Conservation (phyloP, 495 filamentous ascomycete genomes). For the Acidomyces sp. region DNA sequence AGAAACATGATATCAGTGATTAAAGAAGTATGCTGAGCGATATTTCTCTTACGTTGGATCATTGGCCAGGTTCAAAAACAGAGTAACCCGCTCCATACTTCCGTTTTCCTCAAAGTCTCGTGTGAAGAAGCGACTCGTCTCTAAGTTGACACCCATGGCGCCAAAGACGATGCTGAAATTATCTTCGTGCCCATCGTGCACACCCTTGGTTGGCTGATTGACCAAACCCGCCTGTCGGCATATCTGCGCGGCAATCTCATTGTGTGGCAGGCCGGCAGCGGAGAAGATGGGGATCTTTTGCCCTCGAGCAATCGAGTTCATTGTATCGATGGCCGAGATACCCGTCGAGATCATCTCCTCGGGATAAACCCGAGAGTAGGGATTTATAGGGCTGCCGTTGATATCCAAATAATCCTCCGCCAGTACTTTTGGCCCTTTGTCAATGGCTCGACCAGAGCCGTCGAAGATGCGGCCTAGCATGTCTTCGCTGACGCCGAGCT, state of each 20-base stretch:
- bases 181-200: constrained; percentile 93
- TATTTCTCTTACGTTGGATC: constrained; percentile 69
- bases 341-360: constrained; percentile 99
- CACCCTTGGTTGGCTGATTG: constrained; percentile 72
- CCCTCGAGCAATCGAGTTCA: constrained; percentile 99
- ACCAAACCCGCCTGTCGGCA: constrained; percentile 92
- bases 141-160: constrained; percentile 99
- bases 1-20: not conserved
- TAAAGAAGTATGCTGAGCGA: constrained; percentile 3
- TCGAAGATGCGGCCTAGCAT: constrained; percentile 99
- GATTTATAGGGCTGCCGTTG: constrained; percentile 98
- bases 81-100: constrained; percentile 87
- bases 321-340: constrained; percentile 98
- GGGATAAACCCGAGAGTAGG: constrained; percentile 94
- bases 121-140: constrained; percentile 97
- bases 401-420: constrained; percentile 98
- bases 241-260: constrained; percentile 97
- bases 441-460: constrained; percentile 90
- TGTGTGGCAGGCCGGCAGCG: constrained; percentile 92
- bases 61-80: constrained; percentile 98
- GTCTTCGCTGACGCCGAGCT: constrained; percentile 96
- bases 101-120: constrained; percentile 99
- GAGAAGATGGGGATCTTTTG: constrained; percentile 99
- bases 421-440: constrained; percentile 96
- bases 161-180: constrained; percentile 99